Base-by-base conservation (phyloP, 352 stramenopile species). In the Pelagophyceae sp. region DNA sequence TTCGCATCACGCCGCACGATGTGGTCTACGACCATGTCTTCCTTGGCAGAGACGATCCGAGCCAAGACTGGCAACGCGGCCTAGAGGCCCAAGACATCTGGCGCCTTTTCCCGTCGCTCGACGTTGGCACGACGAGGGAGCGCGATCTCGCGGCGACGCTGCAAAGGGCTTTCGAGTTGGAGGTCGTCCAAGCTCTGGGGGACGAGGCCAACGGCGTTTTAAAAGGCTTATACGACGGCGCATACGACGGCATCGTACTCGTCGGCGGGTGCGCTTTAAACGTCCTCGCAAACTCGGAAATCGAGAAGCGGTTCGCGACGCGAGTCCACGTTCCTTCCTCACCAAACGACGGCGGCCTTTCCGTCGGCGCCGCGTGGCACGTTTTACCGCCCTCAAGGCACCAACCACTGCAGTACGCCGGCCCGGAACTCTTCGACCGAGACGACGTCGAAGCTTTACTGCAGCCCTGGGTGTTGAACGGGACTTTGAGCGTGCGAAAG, bases 181-280 rank as follows among this genome's bases (percentile, higher is more conserved):
- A 29, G n/a, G 61, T 71, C 29, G 29, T 15, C 15, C n/a, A 19
- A 3, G 6, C 29, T 3, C 61, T 71, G n/a, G 3, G 33, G 15
- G 3, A 20, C n/a, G 29, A 3, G 3, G 29, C n/a, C n/a, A n/a
- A n/a, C n/a, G n/a, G n/a, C n/a, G n/a, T n/a, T n/a, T n/a, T n/a
- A n/a, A n/a, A n/a, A n/a, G n/a, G n/a, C n/a, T n/a, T n/a, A n/a
- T n/a, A n/a, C n/a, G n/a, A n/a, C n/a, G n/a, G n/a, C n/a, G n/a
- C n/a, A n/a, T n/a, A n/a, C n/a, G 74, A 78, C 32, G 74, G 74
- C 25, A 29, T 78, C 54, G 74, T n/a, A 6, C 31, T 78, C 32
- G n/a, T 31, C 19, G 74, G 74, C 74, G 74, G 51, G 27, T 78
- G 74, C 54, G 74, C 74, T 23, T 38, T 78, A 1, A 78, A 78